Conservation (phyloP, 805 yeast species). For the Metschnikowia reukaufii region DNA sequence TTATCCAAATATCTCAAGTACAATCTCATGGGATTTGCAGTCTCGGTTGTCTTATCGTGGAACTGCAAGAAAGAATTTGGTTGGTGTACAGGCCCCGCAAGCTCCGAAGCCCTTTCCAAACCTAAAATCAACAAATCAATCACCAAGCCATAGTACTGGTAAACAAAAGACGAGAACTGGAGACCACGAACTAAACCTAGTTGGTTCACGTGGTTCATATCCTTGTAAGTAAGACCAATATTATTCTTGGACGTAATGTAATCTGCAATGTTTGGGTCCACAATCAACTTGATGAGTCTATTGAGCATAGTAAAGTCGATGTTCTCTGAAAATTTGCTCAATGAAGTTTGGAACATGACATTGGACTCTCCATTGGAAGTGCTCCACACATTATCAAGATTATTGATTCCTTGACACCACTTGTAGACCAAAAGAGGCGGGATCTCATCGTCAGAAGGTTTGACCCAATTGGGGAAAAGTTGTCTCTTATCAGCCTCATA, state of each 20-base stretch:
- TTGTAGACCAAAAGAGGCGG: constrained; percentile 90
- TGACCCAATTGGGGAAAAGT: constrained; percentile 93
- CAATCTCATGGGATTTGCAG: constrained; percentile 69
- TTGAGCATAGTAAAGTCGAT: constrained; percentile 86
- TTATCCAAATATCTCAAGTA: constrained; percentile 84
- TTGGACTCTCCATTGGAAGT: constrained; percentile 69
- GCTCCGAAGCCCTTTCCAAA: constrained; percentile 76
- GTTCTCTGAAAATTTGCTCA: constrained; percentile 75
- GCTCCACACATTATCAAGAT: constrained; percentile 77
- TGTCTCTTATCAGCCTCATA: constrained; percentile 87
- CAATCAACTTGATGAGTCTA: constrained; percentile 71
- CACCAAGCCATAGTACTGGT: constrained; percentile 86
- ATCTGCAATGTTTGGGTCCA: constrained; percentile 92
- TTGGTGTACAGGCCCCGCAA: constrained; percentile 72
- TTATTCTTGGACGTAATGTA: constrained; percentile 92
- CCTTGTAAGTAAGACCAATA: constrained; percentile 78
- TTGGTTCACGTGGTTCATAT: constrained; percentile 91
- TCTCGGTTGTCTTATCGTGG: constrained; percentile 56
- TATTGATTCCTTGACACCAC: constrained; percentile 91
- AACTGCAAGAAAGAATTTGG: constrained; percentile 84
- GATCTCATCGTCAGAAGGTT: constrained; percentile 91
- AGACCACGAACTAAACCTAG: constrained; percentile 86
- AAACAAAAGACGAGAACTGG: constrained; percentile 85
- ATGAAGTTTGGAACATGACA: constrained; percentile 77
- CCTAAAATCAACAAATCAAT: constrained; percentile 83